phyloP scores from a whole-genome alignment of 1,139 yeast species.

The Yamadazyma dushanensis region DNA sequence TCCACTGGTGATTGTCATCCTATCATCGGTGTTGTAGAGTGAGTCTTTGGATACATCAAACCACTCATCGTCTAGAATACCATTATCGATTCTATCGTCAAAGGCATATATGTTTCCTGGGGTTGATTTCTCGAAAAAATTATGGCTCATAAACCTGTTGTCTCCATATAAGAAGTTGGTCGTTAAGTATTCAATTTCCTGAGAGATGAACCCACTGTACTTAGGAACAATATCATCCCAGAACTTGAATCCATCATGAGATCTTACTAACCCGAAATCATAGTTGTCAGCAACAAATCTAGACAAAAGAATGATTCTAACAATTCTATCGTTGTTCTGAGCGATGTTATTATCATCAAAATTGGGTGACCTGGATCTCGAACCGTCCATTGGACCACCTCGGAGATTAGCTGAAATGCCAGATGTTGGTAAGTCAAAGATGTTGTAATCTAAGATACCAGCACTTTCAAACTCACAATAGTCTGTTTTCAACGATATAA shows the following conservation, averaged over 20 bases:
- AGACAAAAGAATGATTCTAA: constrained; percentile 52
- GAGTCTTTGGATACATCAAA: constrained; percentile 23
- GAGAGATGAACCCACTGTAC: constrained; percentile 13
- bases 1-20: constrained; percentile 3
- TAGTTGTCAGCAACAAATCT: constrained; percentile 50
- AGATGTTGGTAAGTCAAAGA: constrained; percentile 66
- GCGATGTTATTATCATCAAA: constrained; percentile 16
- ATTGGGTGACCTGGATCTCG: constrained; percentile 10
- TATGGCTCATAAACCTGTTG: constrained; percentile 44
- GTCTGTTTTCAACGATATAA: constrained; percentile 48
- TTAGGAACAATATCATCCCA: constrained; percentile 27
- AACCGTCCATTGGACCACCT: constrained; percentile 17
- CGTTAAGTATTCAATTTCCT: constrained; percentile 14
- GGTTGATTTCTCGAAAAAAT: constrained; percentile 31
- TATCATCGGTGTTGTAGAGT: constrained; percentile 11
- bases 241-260: constrained; percentile 45
- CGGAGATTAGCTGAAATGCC: constrained; percentile 47
- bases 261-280: constrained; percentile 54
- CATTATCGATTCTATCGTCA: constrained; percentile 10
- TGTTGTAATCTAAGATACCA: constrained; percentile 54
- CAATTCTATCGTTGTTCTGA: constrained; percentile 32
- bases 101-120: constrained; percentile 14
- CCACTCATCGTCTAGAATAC: constrained; percentile 25
- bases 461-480: constrained; percentile 52
- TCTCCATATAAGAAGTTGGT: constrained; percentile 44